phyloP scores from a whole-genome alignment of 768 basidiomycete species.

The Mycena amicta region DNA sequence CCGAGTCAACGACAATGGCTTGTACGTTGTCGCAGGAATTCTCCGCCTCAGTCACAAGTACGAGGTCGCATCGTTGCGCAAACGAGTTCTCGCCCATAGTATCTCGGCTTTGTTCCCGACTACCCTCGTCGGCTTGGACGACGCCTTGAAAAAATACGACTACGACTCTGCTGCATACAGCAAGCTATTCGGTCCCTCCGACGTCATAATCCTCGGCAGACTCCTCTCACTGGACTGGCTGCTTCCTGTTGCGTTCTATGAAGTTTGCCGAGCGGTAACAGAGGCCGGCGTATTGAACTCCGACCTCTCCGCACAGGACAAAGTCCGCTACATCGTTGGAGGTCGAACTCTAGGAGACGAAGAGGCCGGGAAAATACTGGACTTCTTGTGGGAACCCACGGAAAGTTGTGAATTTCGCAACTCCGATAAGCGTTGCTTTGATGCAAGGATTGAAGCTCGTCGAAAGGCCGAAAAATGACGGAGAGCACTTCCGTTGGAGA shows the following conservation, averaged over 20 bases:
- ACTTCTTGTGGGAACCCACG: background rate
- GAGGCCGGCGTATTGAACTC: background rate
- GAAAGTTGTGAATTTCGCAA: too few relatives aligned
- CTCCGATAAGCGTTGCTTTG: too few relatives aligned
- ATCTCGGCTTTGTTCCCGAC: background rate
- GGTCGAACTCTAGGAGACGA: background rate
- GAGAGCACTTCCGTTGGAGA: background rate
- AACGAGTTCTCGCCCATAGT: background rate
- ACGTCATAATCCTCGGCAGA: background rate
- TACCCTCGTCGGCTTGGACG: background rate
- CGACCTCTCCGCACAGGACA: background rate
- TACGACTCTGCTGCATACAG: too few relatives aligned
- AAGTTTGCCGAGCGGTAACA: background rate
- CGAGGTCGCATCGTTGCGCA: background rate
- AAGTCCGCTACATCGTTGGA: background rate
- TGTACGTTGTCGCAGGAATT: background rate
- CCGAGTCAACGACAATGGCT: background rate
- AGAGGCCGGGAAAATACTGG: background rate
- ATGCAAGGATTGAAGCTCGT: too few relatives aligned
- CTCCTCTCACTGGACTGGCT: background rate
- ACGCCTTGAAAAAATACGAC: too few relatives aligned
- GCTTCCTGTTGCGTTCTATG: slow-evolving; percentile 5
- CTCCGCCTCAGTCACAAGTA: slow-evolving; percentile 3
- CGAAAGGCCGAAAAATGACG: too few relatives aligned
- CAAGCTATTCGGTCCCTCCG: too few relatives aligned